Conservation (phyloP, 257 asterid genomes). For the Echium plantagineum region DNA sequence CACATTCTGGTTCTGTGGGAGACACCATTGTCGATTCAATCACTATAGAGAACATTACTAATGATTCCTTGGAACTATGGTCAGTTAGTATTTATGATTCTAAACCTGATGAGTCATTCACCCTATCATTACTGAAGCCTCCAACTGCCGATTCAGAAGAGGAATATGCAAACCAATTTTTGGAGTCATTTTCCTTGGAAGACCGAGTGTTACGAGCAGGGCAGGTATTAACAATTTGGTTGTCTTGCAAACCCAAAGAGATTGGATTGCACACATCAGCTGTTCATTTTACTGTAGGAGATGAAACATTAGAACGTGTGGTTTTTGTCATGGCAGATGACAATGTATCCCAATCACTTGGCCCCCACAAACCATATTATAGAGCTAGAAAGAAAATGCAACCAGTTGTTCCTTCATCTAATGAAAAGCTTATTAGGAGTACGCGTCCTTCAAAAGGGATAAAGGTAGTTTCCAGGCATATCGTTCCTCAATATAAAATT, state of each 20-base stretch:
- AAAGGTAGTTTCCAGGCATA: slow-evolving; percentile 18
- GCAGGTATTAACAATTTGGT: slow-evolving; percentile 50
- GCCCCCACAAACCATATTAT: slow-evolving; percentile 51
- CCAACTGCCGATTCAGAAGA: slow-evolving; percentile 50
- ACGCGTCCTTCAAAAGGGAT: slow-evolving; percentile 49
- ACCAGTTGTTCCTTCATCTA: slow-evolving; percentile 26
- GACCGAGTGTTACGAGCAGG: slow-evolving; percentile 44
- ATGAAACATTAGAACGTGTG: slow-evolving; percentile 68
- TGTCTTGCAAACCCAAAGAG: slow-evolving; percentile 89
- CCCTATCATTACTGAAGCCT: slow-evolving; percentile 71
- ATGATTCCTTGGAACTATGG: slow-evolving; percentile 55
- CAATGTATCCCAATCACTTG: slow-evolving; percentile 56
- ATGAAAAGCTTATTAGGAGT: slow-evolving; percentile 36
- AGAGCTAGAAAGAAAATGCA: slow-evolving; percentile 46
- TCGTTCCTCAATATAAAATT: slow-evolving; percentile 37
- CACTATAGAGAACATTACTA: slow-evolving; percentile 43
- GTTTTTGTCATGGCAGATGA: slow-evolving; percentile 75
- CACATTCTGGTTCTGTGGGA: slow-evolving; percentile 59
- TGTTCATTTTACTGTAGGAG: slow-evolving; percentile 58
- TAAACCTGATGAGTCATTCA: slow-evolving; percentile 66
- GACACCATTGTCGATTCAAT: slow-evolving; percentile 42
- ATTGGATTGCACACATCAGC: slow-evolving; percentile 71
- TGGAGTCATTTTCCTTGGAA: slow-evolving; percentile 55
- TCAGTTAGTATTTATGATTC: slow-evolving; percentile 71
- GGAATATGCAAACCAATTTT: slow-evolving; percentile 33